Base-by-base conservation (phyloP, 805 yeast species). In the Huiozyma naganishii region DNA sequence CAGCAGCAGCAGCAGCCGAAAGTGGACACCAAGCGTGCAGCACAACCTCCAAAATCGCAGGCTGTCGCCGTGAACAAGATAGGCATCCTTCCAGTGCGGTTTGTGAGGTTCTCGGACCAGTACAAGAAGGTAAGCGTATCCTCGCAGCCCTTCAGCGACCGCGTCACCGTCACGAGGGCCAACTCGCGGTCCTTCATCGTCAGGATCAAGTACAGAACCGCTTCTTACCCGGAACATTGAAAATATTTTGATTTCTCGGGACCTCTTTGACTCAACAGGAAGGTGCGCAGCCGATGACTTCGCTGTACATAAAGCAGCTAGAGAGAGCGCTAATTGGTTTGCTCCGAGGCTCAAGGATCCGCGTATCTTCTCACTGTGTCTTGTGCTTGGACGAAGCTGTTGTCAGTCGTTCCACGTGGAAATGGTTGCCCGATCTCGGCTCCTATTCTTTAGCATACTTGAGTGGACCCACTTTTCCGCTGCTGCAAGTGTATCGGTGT, bases 81-180 rank as follows among this genome's bases (percentile, higher is more conserved):
- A 7, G 66, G 66, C 2, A 38, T 52, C 3, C 41, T 61, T 10
- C 64, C 70, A 27, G 43, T 68, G 23, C 57, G 77, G 50, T 73
- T 64, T 48, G 72, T 74, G 32, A 71, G 60, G 47, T 68, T 75
- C 7, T 41, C 48, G 1, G 53, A 62, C 3, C 53, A 61, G 4
- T 53, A 57, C n/a, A 67, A 61, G 46, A 65, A 55, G 36, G 60
- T 73, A 1, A 52, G 59, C 11, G 49, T 69, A 1, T 74, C 79
- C 0, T 64, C 72, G 2, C 63, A 59, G 3, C 77, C 79, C 6
- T 67, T 70, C 50, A 58, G 53, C 36, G 44, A 52, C 12, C 47
- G 44, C 27, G 64, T 62, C 32, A 48, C 41, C 9, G 51, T 62
- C 23, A 29, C 48, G 11, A 61, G 58, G 41, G 59, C 64, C 9